These are phyloP conservation scores for Clonostachys byssicola DNA, from an alignment of 2,329 filamentous ascomycete species.

Conservation along the genomic window DNA sequence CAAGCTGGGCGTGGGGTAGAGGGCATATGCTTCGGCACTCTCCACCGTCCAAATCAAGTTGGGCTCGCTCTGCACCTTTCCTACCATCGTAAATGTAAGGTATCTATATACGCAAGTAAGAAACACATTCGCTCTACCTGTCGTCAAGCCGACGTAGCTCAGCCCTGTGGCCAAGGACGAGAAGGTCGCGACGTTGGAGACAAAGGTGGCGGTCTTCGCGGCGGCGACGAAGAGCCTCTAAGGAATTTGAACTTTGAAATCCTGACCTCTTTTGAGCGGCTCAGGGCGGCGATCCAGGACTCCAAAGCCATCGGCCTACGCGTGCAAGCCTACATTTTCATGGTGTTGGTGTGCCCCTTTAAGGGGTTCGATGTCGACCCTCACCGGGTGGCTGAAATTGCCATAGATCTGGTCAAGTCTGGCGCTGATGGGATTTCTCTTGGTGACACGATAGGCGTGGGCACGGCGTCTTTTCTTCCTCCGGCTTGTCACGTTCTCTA, in stretches of 20 bases:
- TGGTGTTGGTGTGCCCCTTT: constrained; percentile 77
- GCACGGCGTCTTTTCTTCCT: constrained; percentile 58
- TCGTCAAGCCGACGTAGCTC: constrained; percentile 35
- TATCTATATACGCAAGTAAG: too few relatives aligned
- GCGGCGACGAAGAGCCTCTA: constrained; percentile 77
- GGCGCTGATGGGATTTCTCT: constrained; percentile 88
- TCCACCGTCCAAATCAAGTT: too few relatives aligned
- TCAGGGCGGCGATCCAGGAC: constrained; percentile 64
- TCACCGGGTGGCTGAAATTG: constrained; percentile 60
- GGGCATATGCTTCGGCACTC: too few relatives aligned
- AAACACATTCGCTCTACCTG: too few relatives aligned
- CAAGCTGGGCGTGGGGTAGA: too few relatives aligned
- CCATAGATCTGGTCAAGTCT: constrained; percentile 70
- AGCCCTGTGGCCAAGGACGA: constrained; percentile 29
- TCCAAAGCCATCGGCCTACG: constrained; percentile 62
- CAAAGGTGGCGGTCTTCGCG: constrained; percentile 78
- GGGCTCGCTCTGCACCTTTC: too few relatives aligned
- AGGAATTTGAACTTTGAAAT: constrained; percentile 82
- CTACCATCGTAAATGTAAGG: too few relatives aligned
- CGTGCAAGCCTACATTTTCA: constrained; percentile 76
- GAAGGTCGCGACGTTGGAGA: constrained; percentile 36
- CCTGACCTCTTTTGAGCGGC: constrained; percentile 65
- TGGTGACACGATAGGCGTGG: constrained; percentile 88
- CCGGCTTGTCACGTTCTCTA: too few relatives aligned
- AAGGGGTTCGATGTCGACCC: constrained; percentile 62